Conservation (phyloP, 2,329 filamentous ascomycete genomes). For the Paracamarosporium sp. region DNA sequence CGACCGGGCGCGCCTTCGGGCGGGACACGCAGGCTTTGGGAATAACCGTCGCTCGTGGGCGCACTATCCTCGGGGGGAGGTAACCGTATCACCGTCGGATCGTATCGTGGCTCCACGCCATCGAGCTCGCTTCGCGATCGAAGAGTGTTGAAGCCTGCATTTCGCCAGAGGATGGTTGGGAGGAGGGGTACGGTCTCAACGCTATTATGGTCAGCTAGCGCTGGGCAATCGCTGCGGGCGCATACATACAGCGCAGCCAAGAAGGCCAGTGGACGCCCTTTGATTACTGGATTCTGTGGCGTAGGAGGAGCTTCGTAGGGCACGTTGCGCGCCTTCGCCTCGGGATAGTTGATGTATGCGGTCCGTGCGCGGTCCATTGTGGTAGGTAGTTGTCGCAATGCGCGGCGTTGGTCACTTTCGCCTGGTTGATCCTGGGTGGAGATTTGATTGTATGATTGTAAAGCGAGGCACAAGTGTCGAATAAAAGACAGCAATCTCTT, state of each 20-base stretch:
- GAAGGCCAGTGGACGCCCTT: conserved; percentile 68
- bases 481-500: background rate
- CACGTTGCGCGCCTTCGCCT: conserved; percentile 36
- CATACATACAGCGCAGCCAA: conserved; percentile 65
- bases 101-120: conserved; percentile 60
- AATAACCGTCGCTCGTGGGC: conserved; percentile 26
- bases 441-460: background rate
- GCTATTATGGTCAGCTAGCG: conserved; percentile 49
- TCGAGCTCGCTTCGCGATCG: conserved; percentile 63
- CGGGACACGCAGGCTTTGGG: conserved; percentile 28
- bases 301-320: conserved; percentile 43
- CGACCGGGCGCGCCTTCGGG: conserved; percentile 24
- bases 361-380: conserved; percentile 28
- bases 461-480: background rate
- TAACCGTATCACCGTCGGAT: conserved; percentile 64
- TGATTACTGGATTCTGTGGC: conserved; percentile 71
- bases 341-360: conserved; percentile 45
- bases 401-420: too few species aligned
- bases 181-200: conserved; percentile 66
- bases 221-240: conserved; percentile 1
- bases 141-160: conserved; percentile 70
- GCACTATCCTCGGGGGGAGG: conserved; percentile 21
- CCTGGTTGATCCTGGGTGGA: background rate
- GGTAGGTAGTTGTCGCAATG: background rate
- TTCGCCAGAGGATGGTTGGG: conserved; percentile 72